Base-by-base conservation (phyloP, 306 rosid genomes). In the Oemleria cerasiformis region DNA sequence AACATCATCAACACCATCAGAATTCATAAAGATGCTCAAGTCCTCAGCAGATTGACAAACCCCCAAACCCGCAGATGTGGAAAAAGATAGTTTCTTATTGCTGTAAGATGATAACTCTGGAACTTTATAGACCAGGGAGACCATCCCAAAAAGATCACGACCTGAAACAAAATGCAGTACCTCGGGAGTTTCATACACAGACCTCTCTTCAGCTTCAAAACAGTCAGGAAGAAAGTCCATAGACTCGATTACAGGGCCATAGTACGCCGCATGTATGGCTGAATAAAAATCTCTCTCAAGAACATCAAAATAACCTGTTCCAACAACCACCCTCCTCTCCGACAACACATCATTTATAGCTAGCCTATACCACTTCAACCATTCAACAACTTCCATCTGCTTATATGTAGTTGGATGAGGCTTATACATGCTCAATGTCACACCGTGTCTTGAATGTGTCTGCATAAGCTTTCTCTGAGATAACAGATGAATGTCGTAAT, bases 151-250 rank as follows among this genome's bases (percentile, higher is more conserved):
- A 75, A 93, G 94, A 75, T 90, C 97, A 71, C 97, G 96, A 59
- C 98, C 98, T 2, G 97, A 93, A 75, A 93, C 98, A 77, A 90
- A 81, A 83, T 93, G 98, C 84, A 93, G 85, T 62, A 93, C 86
- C 87, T 93, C 98, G 0, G 86, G 87, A 80, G 97, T 93, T 79
- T 93, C 96, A 82, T 50, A 60, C 74, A 83, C 77, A 34, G 98
- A 93, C 81, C 98, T 88, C 87, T 93, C 98, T 84, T 93, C 98
- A 39, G 98, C 98, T 85, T 93, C 98, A 83, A 93, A 93, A 73
- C 97, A 76, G 55, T 86, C 89, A 54, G 98, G 98, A 82, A 88
- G 90, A 81, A 84, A 77, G 63, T 93, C 94, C 88, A 81, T 68
- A 55, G 90, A 84, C 73, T 87, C 94, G 63, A 91, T 90, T 41